Evolutionary conservation across 2,329 filamentous ascomycete species (phyloP), one percentile per base, ranked within the genome.

Genomic region (Fusarium sp.): DNA sequence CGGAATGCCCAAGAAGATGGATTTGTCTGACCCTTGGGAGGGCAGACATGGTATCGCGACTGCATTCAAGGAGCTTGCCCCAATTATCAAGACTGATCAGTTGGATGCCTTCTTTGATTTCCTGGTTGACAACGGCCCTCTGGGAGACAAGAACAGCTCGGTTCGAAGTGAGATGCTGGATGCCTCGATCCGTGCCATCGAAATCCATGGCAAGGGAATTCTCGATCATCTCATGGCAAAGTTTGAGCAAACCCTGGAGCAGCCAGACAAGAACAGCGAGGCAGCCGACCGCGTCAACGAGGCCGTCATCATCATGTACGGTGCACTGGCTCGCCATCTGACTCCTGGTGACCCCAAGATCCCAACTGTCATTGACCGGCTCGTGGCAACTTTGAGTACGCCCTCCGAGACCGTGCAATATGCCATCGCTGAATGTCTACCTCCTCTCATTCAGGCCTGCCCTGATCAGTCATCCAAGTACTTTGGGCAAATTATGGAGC

Each of bases 381-480:
- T 99, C 24, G 88, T 99, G 65, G 90, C 91, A 24, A 98, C 97
- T 8, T 87, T 99, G 52, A 96, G 93, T 81, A 98, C 96, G 14
- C 96, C 96, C 31, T 98, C 96, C 0, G 96, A 99, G 83, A 95
- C 94, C 18, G 96, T 99, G 2, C 96, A 99, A 82, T 98, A 96
- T 80, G 96, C 96, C 56, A 95, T 98, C 67, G 95, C 97, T 5
- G 94, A 96, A 79, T 99, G 96, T 78, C 86, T 99, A 24, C 96
- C 96, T 16, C 95, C 96, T 1, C 87, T 99, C n/a, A 91, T 99
- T 35, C 92, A 91, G 67, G 93, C 94, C 4, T 96, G 93, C 56
- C 90, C 89, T 34, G 91, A 95, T 70, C 93, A 96, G 79, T 91
- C 93, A 4, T 89, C 91, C 37, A 90, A 92, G 58, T 98, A 98